These are phyloP conservation scores for Colletotrichum sp. DNA, from an alignment of 2,329 filamentous ascomycete genomes.

Conservation along the genomic window DNA sequence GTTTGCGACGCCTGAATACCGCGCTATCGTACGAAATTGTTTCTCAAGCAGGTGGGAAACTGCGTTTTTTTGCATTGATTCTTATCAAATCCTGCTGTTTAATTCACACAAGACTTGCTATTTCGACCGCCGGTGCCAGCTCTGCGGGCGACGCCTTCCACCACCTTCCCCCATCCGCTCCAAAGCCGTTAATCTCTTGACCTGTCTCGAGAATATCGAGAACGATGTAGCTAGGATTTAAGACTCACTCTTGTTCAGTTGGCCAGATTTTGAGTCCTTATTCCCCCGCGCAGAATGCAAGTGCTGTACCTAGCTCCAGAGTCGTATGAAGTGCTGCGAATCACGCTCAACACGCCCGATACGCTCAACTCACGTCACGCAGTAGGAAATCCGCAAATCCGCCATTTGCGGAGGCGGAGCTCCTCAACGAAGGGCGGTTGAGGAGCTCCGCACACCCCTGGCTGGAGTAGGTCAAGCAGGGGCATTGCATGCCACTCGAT, in stretches of 20 bases:
- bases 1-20: background rate
- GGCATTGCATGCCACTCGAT: background rate
- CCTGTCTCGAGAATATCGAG: background rate
- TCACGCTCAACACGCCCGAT: background rate
- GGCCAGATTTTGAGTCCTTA: background rate
- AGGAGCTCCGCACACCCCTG: no score
- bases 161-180: fast-evolving
- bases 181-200: background rate
- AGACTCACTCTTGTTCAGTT: background rate
- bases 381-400: background rate
- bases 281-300: background rate
- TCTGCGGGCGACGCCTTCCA: background rate
- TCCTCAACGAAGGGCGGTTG: background rate
- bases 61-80: fast-evolving
- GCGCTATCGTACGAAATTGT: no score
- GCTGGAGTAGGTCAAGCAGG: background rate
- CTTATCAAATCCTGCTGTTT: background rate
- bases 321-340: background rate
- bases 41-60: background rate
- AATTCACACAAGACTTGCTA: background rate
- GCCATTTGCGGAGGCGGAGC: background rate
- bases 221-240: background rate
- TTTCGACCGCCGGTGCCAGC: background rate
- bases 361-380: background rate
- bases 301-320: background rate